Evolutionary conservation across 2,329 filamentous ascomycete species (phyloP), one percentile per base, ranked within the genome.

Genomic region (Paecilomyces sp.): DNA sequence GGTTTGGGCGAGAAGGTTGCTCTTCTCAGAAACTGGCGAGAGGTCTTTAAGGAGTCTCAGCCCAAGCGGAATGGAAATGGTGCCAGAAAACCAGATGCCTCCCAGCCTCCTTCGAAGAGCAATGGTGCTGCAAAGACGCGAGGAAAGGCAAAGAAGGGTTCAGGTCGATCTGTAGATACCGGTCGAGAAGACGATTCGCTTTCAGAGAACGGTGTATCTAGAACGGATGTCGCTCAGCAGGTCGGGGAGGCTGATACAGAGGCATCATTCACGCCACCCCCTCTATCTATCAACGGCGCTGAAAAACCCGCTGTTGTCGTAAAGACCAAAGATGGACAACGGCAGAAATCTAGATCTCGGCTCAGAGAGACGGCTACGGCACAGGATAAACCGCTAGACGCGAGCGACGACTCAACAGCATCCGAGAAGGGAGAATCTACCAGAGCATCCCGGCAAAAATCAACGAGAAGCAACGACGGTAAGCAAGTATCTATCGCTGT

Each of bases 11-110:
- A 77, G 24, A 74, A 74, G 57, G 76, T 81, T 0, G 71, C 78
- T 1, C 61, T 81, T 18, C 67, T 80, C 55, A 74, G 76, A 62
- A 76, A 80, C 63, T 80, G 78, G 77, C 71, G 76, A 22, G 75
- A 79, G 59, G 64, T 78, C 2, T 79, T 80, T 62, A 72, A 73
- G 50, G 64, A 69, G 13, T 67, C 71, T 0, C 68, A 75, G 57
- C 73, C 71, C 5, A 65, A 66, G 18, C 67, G 68, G 68, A 68
- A 52, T 66, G 66, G 22, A 65, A 63, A 5, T 60, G 65, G 0
- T 25, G n/a, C n/a, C 3, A 18, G n/a, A 47, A 47, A 18, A 8
- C 15, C 41, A 8, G n/a, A 9, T 8, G 9, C n/a, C 22, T 8
- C n/a, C n/a, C 6, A 22, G 41, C 2, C 41, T 47, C 15, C n/a